Conservation (phyloP, 1,139 yeast species). For the Yamadazyma spencermartinsiae region DNA sequence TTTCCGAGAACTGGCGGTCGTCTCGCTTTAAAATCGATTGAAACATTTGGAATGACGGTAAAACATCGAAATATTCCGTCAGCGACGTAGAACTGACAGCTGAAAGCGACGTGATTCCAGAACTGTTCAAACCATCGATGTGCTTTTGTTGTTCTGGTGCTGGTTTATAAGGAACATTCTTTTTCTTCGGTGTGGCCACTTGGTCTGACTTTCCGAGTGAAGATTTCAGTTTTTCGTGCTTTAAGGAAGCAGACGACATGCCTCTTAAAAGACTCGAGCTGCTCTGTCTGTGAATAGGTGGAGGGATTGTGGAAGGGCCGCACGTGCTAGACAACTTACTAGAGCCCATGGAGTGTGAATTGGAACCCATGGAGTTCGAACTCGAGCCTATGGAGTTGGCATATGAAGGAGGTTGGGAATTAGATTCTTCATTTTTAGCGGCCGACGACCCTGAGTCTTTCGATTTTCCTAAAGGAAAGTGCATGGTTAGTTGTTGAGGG, state of each 20-base stretch:
- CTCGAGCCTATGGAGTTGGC: slow-evolving; percentile 10
- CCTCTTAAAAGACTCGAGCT: slow-evolving; percentile 15
- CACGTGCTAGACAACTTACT: slow-evolving; percentile 5
- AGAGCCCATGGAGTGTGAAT: too few species aligned
- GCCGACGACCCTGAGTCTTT: not conserved
- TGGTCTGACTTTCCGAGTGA: not conserved
- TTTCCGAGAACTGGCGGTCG: slow-evolving; percentile 43
- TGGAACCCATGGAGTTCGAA: too few species aligned
- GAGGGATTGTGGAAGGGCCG: too few species aligned
- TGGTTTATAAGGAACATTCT: slow-evolving; percentile 36
- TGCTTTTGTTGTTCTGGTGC: slow-evolving; percentile 36
- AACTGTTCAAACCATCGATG: slow-evolving; percentile 26
- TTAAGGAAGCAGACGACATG: not conserved
- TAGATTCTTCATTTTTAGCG: slow-evolving; percentile 5
- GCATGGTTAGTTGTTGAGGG: not conserved
- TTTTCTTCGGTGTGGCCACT: slow-evolving; percentile 8
- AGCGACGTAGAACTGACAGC: slow-evolving; percentile 32
- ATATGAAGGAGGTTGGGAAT: slow-evolving; percentile 16
- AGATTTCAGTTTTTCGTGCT: not conserved
- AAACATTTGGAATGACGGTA: slow-evolving; percentile 67
- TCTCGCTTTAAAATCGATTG: slow-evolving; percentile 54
- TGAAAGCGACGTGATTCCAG: slow-evolving; percentile 21
- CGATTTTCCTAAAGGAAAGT: not conserved
- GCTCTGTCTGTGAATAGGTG: slow-evolving; percentile 14
- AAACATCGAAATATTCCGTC: slow-evolving; percentile 51